Base-by-base conservation (phyloP, 192 early-diverging fungal species). In the Gryganskiella cystojenkinii region DNA sequence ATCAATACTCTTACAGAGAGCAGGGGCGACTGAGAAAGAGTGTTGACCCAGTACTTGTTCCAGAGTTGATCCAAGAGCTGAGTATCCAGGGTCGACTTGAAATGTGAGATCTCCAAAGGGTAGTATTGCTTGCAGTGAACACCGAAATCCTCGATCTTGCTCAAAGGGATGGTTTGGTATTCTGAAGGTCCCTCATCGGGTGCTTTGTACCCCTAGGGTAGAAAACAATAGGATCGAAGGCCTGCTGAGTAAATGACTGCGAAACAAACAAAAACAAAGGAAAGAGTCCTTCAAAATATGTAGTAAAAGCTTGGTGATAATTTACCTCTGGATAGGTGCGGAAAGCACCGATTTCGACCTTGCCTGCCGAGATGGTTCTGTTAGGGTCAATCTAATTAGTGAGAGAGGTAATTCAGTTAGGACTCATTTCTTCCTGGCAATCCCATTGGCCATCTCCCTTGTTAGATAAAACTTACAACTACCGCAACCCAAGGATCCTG, bases 21-120 rank as follows among this genome's bases (percentile, higher is more conserved):
- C 22, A 99, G 83, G 17, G 95, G 91, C 9, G 95, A 96, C 76
- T 96, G 94, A 19, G 96, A 93, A 27, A 99, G 84, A 8, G 98
- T 98, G 78, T 93, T 93, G 31, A 98, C 91, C 98, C 98, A 99
- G 82, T 99, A 97, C 82, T 98, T 98, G 64, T 96, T 92, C 98
- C 98, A 99, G 70, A 99, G 86, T 59, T 91, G 83, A 68, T 98
- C 95, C 55, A 99, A 82, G 50, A 99, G 83, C 34, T 91, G 85
- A 9, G 86, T 87, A 79, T 99, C 98, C 24, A 97, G 79, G 19
- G 87, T 82, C 30, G 97, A 98, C 74, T 97, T 98, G 82, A 98
- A 98, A 81, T 95, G 94, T 0, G 91, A 89, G 24, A 98, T 89
- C 42, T 95, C 92, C 35, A 99, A 87, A 49, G 88, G 90, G 80